These are phyloP conservation scores for Talaromyces ruber DNA, from an alignment of 495 filamentous ascomycete genomes.

Conservation along the genomic window DNA sequence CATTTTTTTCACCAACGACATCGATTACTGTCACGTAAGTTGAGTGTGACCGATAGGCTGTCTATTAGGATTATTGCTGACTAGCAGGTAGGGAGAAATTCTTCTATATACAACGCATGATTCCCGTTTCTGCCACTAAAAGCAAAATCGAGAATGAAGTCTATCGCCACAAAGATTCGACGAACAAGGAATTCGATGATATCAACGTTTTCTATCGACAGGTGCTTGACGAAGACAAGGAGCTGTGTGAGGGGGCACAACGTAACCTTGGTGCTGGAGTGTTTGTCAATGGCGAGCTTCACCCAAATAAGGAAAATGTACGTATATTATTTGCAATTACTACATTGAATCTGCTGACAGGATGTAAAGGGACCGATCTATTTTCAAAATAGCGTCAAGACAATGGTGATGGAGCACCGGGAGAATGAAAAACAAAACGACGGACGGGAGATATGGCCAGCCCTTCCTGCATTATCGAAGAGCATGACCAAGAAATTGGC, in stretches of 20 bases:
- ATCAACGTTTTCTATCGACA: conserved; percentile 37
- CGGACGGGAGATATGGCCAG: conserved; percentile 36
- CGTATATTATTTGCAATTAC: not conserved
- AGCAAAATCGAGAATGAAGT: conserved; percentile 39
- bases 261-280: conserved; percentile 37
- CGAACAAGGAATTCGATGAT: conserved; percentile 33
- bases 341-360: not conserved
- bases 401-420: conserved; percentile 29
- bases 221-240: conserved; percentile 38
- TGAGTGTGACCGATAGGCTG: not conserved
- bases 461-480: conserved; percentile 9
- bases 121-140: conserved; percentile 29
- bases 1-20: conserved; percentile 35
- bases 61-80: conserved; percentile 1
- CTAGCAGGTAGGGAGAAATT: conserved; percentile 26
- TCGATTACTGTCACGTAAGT: conserved; percentile 39
- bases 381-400: conserved; percentile 32
- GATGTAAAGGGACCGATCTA: conserved; percentile 24
- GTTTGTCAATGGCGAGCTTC: conserved; percentile 42
- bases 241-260: conserved; percentile 36
- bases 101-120: conserved; percentile 40
- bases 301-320: conserved; percentile 38
- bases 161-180: conserved; percentile 33
- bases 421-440: conserved; percentile 24
- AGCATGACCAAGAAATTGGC: conserved; percentile 9